phyloP scores from a whole-genome alignment of 1,139 yeast species.

The Scheffersomyces titani region DNA sequence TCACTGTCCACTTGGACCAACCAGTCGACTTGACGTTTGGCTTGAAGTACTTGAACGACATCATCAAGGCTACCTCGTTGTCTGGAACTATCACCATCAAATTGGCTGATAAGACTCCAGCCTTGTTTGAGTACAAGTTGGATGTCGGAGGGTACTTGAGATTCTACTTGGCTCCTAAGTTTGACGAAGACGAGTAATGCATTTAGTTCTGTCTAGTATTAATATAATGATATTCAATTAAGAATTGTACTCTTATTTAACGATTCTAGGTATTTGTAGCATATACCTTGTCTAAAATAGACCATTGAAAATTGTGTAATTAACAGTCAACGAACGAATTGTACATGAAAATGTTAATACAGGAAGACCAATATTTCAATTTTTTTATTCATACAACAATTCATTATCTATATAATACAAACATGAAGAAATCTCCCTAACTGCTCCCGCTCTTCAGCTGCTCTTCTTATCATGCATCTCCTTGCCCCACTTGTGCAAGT shows the following conservation, averaged over 20 bases:
- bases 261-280: too few relatives aligned
- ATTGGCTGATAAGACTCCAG: conserved; percentile 90
- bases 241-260: too few relatives aligned
- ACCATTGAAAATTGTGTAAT: too few relatives aligned
- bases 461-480: conserved; percentile 75
- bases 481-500: conserved; percentile 77
- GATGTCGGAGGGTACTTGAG: conserved; percentile 88
- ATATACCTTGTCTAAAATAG: too few relatives aligned
- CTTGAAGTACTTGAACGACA: conserved; percentile 84
- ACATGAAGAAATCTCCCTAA: neutral
- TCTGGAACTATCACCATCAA: conserved; percentile 77
- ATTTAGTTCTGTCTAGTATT: neutral
- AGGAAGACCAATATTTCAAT: neutral
- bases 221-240: too few relatives aligned
- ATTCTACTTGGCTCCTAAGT: conserved; percentile 96
- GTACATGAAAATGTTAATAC: neutral
- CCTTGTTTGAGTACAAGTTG: conserved; percentile 88
- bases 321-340: too few relatives aligned
- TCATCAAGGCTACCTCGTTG: conserved; percentile 86
- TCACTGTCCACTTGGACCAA: conserved; percentile 76
- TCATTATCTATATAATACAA: neutral
- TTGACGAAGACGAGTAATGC: conserved; percentile 77
- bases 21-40: conserved; percentile 92
- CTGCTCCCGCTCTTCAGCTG: conserved; percentile 5
- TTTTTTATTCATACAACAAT: neutral